Base-by-base conservation (phyloP, 169 alveolate genomes). In the Cryptosporidium sp. region DNA sequence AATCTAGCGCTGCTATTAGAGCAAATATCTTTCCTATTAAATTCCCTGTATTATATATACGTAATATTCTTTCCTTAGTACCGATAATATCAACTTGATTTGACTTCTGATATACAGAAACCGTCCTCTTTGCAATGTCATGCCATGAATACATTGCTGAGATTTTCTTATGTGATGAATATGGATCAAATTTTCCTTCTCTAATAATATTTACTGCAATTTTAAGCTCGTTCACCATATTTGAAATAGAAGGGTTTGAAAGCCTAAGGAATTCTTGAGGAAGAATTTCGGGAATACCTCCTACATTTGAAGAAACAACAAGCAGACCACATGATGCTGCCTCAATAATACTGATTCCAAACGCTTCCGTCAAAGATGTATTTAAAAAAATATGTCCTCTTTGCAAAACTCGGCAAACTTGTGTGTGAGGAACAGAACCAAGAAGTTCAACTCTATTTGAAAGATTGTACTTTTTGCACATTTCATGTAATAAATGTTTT, bases 281-380 rank as follows among this genome's bases (percentile, higher is more conserved):
- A 53, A 95, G 93, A 23, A 96, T 96, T 75, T 98, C 99, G 1
- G 98, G 98, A 0, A 98, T 97, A 3, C 99, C 99, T 12, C 99
- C 99, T 18, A 98, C 99, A 91, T 97, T 94, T 26, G 99, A 98
- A 1, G 99, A 94, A 8, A 99, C 99, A 21, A 97, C 98, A 70
- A 96, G 93, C 26, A 99, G 93, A 7, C 99, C 99, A 61, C 99
- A 97, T n/a, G 99, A 96, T 18, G 99, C 99, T 26, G 99, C 99
- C 92, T 99, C 99, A 12, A 96, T 95, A 39, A 97, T 97, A 33
- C 99, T 99, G n/a, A 98, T 98, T 92, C 99, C 97, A 94, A 99
- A 98, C 7, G 99, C 99, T 92, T 98, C 99, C 7, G 99, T 97
- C 75, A 98, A 95, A 33, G 99, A 98, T 62, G 99, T 94, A 93